Evolutionary conservation across 192 early-diverging fungal genomes (phyloP).

Genomic region (Coemansia umbellata): DNA sequence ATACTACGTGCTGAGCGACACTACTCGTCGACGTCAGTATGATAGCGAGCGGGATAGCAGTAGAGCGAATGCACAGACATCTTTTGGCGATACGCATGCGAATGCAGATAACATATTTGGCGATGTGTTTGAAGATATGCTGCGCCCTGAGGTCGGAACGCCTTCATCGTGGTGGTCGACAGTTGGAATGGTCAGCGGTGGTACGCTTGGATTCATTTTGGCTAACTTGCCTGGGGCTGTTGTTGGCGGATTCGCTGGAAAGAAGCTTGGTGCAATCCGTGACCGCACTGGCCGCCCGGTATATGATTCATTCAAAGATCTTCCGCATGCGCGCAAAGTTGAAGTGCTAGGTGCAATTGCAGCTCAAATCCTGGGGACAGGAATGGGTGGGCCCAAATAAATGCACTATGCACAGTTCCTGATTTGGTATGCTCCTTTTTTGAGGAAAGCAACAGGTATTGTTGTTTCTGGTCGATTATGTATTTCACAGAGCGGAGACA

Average conservation of each 20-base stretch:
- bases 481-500: no score
- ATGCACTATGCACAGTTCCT: neutral
- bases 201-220: constrained; percentile 68
- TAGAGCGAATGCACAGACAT: constrained; percentile 53
- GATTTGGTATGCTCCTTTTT: neutral
- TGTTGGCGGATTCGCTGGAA: constrained; percentile 57
- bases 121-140: constrained; percentile 77
- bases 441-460: no score
- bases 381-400: constrained; percentile 5
- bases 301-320: constrained; percentile 55
- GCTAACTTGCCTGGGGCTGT: constrained; percentile 63
- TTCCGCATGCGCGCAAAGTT: constrained; percentile 56
- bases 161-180: constrained; percentile 56
- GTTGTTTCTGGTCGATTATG: no score
- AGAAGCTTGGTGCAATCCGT: constrained; percentile 59
- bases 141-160: constrained; percentile 60
- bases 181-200: constrained; percentile 63
- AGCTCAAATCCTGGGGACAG: constrained; percentile 36
- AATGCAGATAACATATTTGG: constrained; percentile 69
- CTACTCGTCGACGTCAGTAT: constrained; percentile 49
- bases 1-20: constrained; percentile 68
- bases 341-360: constrained; percentile 53
- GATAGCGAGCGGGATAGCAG: constrained; percentile 33
- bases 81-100: constrained; percentile 64
- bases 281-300: constrained; percentile 63